Base-by-base conservation (phyloP, 176 grass and related monocot genomes). In the Neostapfia colusana region DNA sequence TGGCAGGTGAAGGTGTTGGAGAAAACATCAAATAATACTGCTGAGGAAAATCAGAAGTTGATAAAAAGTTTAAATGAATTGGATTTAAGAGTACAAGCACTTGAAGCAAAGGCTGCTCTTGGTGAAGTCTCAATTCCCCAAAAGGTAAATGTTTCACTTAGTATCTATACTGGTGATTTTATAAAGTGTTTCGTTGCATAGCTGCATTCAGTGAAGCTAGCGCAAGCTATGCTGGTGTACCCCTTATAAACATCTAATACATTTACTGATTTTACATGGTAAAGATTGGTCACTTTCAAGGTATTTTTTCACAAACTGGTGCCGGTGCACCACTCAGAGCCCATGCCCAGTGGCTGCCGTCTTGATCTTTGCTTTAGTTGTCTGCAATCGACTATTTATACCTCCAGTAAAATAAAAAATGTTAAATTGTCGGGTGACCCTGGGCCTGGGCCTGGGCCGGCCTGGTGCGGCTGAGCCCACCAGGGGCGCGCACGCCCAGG, bases 1-100 rank as follows among this genome's bases (percentile, higher is more conserved):
- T 95, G 87, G 77, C 89, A 99, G 89, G 95, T 99, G 88, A 95
- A 90, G 80, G 65, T 85, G 62, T 73, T 99, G 76, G 87, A 92
- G 73, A 66, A 84, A 77, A 51, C 87, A 72, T 84, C 86, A 78
- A 81, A 79, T 67, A 92, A 36, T 82, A 78, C 72, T 28, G 12
- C 45, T 37, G 68, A 90, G 82, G 82, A 86, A 73, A 92, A 92
- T 50, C 69, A 70, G 55, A 87, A 21, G 41, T 76, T 95, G 61
- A 54, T 84, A 61, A 82, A 90, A 83, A 90, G 36, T 69, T 38
- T 95, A 44, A 55, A 79, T 43, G 82, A 70, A 56, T 41, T 99
- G 68, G 87, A 90, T 43, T 80, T 72, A 69, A 92, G 89, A 81
- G 78, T 92, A 82, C 76, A 92, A 68, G 38, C 31, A 63, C 71